Evolutionary conservation across 805 yeast species (phyloP).

Genomic region (Cyberlindnera mycetangii): DNA sequence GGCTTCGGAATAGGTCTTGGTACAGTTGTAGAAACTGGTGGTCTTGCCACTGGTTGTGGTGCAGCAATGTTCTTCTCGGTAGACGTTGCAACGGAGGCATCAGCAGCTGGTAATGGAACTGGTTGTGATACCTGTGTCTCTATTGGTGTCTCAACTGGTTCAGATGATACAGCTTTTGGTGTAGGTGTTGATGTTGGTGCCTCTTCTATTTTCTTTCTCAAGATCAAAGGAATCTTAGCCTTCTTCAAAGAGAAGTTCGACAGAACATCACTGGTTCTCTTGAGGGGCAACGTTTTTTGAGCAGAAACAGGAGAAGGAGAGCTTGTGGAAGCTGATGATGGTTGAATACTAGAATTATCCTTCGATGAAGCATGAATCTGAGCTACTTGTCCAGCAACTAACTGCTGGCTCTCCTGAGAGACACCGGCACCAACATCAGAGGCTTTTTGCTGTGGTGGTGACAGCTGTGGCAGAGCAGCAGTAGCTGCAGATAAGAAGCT

Average conservation of each 20-base stretch:
- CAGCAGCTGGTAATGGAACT: background rate
- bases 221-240: conserved; percentile 26
- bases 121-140: background rate
- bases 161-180: no score
- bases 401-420: background rate
- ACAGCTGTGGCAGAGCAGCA: background rate
- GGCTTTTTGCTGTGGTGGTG: background rate
- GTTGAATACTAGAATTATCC: background rate
- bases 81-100: background rate
- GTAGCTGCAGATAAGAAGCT: conserved; percentile 6
- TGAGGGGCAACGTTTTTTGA: conserved; percentile 13
- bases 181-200: no score
- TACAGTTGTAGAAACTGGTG: background rate
- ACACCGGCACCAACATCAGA: background rate
- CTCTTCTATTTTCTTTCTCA: conserved; percentile 7
- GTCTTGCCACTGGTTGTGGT: background rate
- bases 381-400: background rate
- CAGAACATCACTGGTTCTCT: conserved; percentile 23
- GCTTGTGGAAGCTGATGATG: background rate
- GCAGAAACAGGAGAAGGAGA: background rate
- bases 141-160: no score
- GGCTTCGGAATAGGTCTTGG: background rate
- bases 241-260: conserved; percentile 25
- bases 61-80: background rate
- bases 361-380: background rate